Conservation (phyloP, 2,329 filamentous ascomycete species). For the Metarhizium guizhouense region DNA sequence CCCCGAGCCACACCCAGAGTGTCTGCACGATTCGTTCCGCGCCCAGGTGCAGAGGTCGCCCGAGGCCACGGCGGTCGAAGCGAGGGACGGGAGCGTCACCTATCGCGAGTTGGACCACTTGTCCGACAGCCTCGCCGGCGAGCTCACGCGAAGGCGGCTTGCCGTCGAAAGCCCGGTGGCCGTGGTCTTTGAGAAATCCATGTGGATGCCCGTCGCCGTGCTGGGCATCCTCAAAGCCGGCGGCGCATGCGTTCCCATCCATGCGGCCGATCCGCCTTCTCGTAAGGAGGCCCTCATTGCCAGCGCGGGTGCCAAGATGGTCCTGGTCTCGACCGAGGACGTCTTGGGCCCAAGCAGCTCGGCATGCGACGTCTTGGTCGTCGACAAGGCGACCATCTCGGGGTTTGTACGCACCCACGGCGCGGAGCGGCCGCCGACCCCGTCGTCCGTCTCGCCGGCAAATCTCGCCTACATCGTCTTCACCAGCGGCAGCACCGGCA, state of each 20-base stretch:
- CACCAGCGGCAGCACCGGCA: too few relatives aligned
- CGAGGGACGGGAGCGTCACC: background rate
- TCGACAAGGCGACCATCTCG: too few relatives aligned
- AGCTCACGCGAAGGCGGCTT: background rate
- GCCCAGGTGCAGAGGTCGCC: background rate
- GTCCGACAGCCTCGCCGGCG: background rate
- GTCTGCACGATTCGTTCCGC: background rate
- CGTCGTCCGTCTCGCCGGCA: too few relatives aligned
- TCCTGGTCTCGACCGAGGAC: too few relatives aligned
- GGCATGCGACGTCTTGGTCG: too few relatives aligned
- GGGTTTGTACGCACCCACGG: too few relatives aligned
- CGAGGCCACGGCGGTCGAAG: background rate
- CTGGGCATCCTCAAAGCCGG: slow-evolving; percentile 5
- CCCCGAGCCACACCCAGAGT: background rate
- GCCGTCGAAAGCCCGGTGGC: background rate
- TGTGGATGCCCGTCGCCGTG: slow-evolving; percentile 2
- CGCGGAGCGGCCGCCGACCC: too few relatives aligned
- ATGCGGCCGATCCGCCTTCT: too few relatives aligned
- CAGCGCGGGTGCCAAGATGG: too few relatives aligned
- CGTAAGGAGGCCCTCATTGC: too few relatives aligned
- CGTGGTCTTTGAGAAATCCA: background rate
- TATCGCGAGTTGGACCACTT: slow-evolving; percentile 1
- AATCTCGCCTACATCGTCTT: too few relatives aligned
- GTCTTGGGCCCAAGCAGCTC: too few relatives aligned
- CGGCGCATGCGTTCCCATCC: background rate